These are phyloP conservation scores for Nicotiana tomentosiformis DNA, from an alignment of 257 asterid genomes.

Conservation along the genomic window DNA sequence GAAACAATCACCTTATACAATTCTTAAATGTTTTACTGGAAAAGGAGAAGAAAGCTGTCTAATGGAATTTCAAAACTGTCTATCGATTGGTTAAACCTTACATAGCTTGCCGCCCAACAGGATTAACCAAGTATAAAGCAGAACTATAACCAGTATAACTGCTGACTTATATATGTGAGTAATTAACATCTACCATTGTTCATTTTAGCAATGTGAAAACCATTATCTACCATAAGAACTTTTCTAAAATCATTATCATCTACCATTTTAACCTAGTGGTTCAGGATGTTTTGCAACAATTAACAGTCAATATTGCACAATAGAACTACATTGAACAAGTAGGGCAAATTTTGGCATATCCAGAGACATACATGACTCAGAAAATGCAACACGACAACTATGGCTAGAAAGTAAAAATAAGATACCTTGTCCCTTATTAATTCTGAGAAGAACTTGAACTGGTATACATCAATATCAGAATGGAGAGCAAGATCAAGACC, in stretches of 20 bases:
- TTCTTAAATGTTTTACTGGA: background rate
- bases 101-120: background rate
- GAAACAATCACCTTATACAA: background rate
- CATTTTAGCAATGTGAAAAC: slow-evolving; percentile 4
- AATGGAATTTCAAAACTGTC: background rate
- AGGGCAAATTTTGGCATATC: background rate
- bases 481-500: slow-evolving; percentile 83
- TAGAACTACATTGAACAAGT: background rate
- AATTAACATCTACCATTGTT: background rate
- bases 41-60: background rate
- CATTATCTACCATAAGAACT: background rate
- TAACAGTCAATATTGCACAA: background rate
- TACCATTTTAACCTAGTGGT: background rate
- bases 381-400: background rate
- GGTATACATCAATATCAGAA: slow-evolving; percentile 69
- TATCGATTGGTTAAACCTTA: background rate
- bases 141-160: background rate
- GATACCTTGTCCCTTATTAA: slow-evolving; percentile 57
- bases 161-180: background rate
- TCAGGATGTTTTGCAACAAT: background rate
- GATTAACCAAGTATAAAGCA: background rate
- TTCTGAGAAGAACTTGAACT: slow-evolving; percentile 69
- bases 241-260: background rate
- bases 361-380: background rate
- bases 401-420: background rate